A percentile compares a stretch with the other conserved stretches of the same genome.
phyloP scores from a whole-genome alignment of 2,329 filamentous ascomycete genomes.

The Sporothrix inflata region DNA sequence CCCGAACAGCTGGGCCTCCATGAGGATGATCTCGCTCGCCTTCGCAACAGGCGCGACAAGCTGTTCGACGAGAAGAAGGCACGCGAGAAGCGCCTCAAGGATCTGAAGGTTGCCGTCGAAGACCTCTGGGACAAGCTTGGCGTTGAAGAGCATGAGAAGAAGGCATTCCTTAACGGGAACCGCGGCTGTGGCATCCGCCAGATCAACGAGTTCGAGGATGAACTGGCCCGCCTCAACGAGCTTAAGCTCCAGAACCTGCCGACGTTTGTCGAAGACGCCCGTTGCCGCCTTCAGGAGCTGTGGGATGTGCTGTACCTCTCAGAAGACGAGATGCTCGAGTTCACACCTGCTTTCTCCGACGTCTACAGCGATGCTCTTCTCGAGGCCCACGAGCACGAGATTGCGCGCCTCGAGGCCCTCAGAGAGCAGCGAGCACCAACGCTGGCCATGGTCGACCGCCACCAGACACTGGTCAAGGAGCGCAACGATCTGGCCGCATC shows the following conservation, averaged over 20 bases:
- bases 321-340: slow-evolving; percentile 98
- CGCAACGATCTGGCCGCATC: slow-evolving; percentile 86
- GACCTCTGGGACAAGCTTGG: slow-evolving; percentile 86
- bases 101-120: slow-evolving; percentile 78
- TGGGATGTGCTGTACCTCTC: slow-evolving; percentile 95
- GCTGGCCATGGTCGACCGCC: slow-evolving; percentile 78
- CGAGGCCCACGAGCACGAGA: slow-evolving; percentile 92
- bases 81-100: slow-evolving; percentile 74
- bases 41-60: slow-evolving; percentile 77
- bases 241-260: slow-evolving; percentile 94
- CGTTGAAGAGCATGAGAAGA: slow-evolving; percentile 79
- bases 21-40: slow-evolving; percentile 76
- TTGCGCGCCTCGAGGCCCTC: slow-evolving; percentile 76
- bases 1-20: slow-evolving; percentile 94
- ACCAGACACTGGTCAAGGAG: slow-evolving; percentile 81
- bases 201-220: slow-evolving; percentile 95
- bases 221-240: slow-evolving; percentile 82
- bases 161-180: slow-evolving; percentile 82
- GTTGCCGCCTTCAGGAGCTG: slow-evolving; percentile 86
- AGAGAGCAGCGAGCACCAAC: slow-evolving; percentile 86
- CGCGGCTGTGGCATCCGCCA: slow-evolving; percentile 87
- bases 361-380: slow-evolving; percentile 95
- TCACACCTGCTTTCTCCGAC: slow-evolving; percentile 94
- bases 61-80: slow-evolving; percentile 85
- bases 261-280: slow-evolving; percentile 91